Evolutionary conservation across 2,329 filamentous ascomycete species (phyloP), one percentile per base, ranked within the genome.

Genomic region (Fusarium sulawesiense): DNA sequence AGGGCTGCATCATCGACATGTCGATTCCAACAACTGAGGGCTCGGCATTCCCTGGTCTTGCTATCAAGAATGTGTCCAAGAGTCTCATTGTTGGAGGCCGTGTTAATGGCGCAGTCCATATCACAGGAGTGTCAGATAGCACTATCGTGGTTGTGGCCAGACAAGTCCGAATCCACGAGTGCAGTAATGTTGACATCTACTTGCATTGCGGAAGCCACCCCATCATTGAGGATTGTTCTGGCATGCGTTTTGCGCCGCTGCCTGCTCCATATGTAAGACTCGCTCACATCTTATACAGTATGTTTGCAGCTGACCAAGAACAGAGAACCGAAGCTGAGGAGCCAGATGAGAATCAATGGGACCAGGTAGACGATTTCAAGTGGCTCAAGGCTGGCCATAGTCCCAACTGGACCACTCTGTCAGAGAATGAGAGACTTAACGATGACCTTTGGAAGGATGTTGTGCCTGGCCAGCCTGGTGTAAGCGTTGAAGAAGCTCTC

Each of bases 301-400:
- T 14, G 20, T 13, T n/a, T 44, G 4, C 67, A n/a, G 68, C 64
- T 49, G 13, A 69, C 25, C 44, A 18, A 49, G 12, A 30, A 41
- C 49, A 78, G 75, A 60, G 66, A 44, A 75, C 70, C 9, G 75
- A 77, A 30, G 74, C 75, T 7, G 79, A 81, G n/a, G 53, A 73
- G 40, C 47, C 66, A 8, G 70, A 76, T 6, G 80, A 81, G 61
- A 95, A 97, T 77, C 88, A 92, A 74, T 99, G 93, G 93, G 87
- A 94, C 73, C 89, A 96, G 75, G 92, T 98, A 18, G 93, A 98
- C 78, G 96, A 99, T 79, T 99, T 99, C 85, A 97, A 97, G 81
- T 98, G 96, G 96, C 87, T 98, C 68, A 97, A 94, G 79, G 85
- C 88, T 18, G 93, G 92, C 61, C 88, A 89, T 30, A 98, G 93